phyloP scores from a whole-genome alignment of 768 basidiomycete species.

The Lentinus brumalis region DNA sequence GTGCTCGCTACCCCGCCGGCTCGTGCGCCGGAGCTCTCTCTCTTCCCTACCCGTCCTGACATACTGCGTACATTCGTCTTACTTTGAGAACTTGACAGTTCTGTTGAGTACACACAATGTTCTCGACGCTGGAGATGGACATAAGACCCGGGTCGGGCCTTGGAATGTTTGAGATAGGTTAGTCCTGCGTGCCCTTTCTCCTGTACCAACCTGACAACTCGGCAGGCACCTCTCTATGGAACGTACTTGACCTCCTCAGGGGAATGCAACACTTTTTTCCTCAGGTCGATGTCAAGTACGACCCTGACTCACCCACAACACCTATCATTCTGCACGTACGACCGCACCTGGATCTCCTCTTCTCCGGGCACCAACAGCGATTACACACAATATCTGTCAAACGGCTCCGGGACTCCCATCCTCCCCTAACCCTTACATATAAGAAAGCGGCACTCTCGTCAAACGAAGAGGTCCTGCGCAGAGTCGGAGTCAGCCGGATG shows the following conservation, averaged over 20 bases:
- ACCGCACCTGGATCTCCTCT: constrained; percentile 84
- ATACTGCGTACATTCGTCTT: not conserved
- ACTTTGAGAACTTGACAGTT: not conserved
- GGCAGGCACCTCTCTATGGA: constrained; percentile 78
- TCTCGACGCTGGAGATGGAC: constrained; percentile 72
- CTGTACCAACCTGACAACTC: constrained; percentile 4
- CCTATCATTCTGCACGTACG: constrained; percentile 78
- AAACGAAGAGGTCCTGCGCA: constrained; percentile 57
- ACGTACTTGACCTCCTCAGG: constrained; percentile 67
- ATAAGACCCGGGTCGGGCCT: constrained; percentile 75
- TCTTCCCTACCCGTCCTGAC: not conserved
- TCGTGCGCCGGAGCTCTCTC: not conserved
- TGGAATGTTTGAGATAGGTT: constrained; percentile 79
- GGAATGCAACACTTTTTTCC: constrained; percentile 70
- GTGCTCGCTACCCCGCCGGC: not conserved
- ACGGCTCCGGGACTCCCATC: constrained; percentile 65
- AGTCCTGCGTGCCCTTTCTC: not conserved
- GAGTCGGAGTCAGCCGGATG: constrained; percentile 65
- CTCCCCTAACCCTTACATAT: constrained; percentile 69
- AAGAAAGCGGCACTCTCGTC: constrained; percentile 66
- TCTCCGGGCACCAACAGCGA: constrained; percentile 77
- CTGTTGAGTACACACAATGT: constrained; percentile 44
- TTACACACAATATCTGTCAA: constrained; percentile 77
- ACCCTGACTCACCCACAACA: constrained; percentile 70
- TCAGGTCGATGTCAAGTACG: constrained; percentile 82